Evolutionary conservation across 768 basidiomycete species (phyloP).

Genomic region (Naganishia friedmannii): DNA sequence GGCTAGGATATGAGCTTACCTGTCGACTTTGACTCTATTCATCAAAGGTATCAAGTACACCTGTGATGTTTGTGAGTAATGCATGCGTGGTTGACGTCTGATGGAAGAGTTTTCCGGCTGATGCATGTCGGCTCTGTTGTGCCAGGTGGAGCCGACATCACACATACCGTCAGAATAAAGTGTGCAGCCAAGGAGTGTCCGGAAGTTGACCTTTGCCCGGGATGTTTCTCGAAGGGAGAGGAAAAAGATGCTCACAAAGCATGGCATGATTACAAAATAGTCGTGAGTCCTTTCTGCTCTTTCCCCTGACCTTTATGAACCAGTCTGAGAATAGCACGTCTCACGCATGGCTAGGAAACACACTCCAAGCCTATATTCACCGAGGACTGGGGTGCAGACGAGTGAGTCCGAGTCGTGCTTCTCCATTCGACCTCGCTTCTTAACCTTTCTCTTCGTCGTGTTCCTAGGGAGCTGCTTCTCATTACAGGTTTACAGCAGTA

Average conservation of each 20-base stretch:
- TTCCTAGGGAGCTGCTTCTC: constrained; percentile 73
- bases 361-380: constrained; percentile 95
- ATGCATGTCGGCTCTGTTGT: background rate
- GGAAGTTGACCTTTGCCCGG: constrained; percentile 88
- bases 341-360: constrained; percentile 65
- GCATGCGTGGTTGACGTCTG: background rate
- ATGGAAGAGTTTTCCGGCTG: background rate
- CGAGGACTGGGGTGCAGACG: constrained; percentile 96
- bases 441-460: background rate
- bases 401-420: constrained; percentile 59
- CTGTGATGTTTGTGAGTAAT: constrained; percentile 48
- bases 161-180: constrained; percentile 93
- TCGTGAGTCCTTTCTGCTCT: constrained; percentile 58
- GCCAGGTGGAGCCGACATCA: constrained; percentile 71
- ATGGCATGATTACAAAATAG: constrained; percentile 84
- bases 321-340: background rate
- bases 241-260: constrained; percentile 82
- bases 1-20: background rate
- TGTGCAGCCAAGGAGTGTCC: constrained; percentile 69
- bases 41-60: constrained; percentile 48
- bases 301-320: background rate
- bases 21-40: background rate
- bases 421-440: background rate
- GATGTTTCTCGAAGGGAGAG: constrained; percentile 87
- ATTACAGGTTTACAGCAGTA: constrained; percentile 81